Evolutionary conservation across 108 stramenopile species (phyloP).

Genomic region (Seminavis robusta): DNA sequence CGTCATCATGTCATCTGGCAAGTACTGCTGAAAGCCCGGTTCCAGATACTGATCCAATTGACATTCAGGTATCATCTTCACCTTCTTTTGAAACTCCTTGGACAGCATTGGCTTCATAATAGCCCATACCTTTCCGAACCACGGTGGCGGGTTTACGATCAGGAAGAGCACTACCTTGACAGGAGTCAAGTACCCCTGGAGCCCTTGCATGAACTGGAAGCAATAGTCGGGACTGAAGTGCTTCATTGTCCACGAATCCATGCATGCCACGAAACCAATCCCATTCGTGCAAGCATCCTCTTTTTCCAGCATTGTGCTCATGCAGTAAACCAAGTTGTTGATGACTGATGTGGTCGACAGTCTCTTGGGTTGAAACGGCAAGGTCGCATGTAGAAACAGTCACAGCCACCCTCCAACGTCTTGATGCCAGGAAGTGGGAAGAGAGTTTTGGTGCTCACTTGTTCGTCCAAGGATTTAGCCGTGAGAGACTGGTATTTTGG

Average conservation of each 20-base stretch:
- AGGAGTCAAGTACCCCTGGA: conserved; percentile 41
- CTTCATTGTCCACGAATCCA: conserved; percentile 42
- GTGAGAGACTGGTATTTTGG: no score
- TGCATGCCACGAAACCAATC: conserved; percentile 52
- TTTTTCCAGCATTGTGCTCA: conserved; percentile 41
- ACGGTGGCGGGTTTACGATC: conserved; percentile 54
- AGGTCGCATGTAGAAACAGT: conserved; percentile 50
- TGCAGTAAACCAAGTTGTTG: conserved; percentile 42
- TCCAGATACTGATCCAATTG: conserved; percentile 20
- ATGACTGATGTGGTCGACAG: conserved; percentile 32
- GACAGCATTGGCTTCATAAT: conserved; percentile 48
- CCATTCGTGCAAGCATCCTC: conserved; percentile 36
- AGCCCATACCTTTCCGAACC: conserved; percentile 43
- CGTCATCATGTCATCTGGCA: conserved; percentile 37
- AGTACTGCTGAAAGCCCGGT: conserved; percentile 21
- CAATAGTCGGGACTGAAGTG: conserved; percentile 45
- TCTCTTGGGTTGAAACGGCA: conserved; percentile 32
- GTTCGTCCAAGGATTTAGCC: no score
- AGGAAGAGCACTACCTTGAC: conserved; percentile 36
- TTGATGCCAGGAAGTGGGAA: conserved; percentile 45
- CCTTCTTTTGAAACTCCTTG: conserved; percentile 30
- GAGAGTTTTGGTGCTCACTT: no score
- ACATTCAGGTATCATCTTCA: conserved; percentile 28
- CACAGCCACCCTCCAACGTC: conserved; percentile 28
- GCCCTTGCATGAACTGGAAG: conserved; percentile 33